Conservation (phyloP, 1,139 yeast genomes). For the Kodamaea arcana region DNA sequence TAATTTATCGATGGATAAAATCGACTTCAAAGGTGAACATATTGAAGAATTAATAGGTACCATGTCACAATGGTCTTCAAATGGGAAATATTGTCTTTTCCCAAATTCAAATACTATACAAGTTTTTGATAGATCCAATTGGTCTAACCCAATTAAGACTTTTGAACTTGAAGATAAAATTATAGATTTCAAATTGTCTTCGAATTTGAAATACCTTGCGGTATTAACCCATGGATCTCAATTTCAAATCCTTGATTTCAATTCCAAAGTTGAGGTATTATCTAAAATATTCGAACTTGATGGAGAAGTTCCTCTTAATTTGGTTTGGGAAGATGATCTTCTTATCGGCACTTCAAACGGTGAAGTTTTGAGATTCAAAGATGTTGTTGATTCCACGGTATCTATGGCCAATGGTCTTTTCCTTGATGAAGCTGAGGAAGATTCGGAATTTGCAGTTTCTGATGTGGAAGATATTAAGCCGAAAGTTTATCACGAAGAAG, state of each 20-base stretch:
- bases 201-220: slow-evolving; percentile 57
- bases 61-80: slow-evolving; percentile 32
- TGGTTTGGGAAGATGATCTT: slow-evolving; percentile 25
- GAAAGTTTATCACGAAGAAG: slow-evolving; percentile 21
- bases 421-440: slow-evolving; percentile 28
- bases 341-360: slow-evolving; percentile 57
- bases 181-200: slow-evolving; percentile 55
- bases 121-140: slow-evolving; percentile 34
- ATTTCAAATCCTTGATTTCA: slow-evolving; percentile 55
- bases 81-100: slow-evolving; percentile 60
- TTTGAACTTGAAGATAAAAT: slow-evolving; percentile 18
- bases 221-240: slow-evolving; percentile 45
- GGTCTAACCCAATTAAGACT: slow-evolving; percentile 13
- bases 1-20: slow-evolving; percentile 32
- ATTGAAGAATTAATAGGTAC: slow-evolving; percentile 36
- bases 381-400: slow-evolving; percentile 20
- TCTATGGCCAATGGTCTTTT: slow-evolving; percentile 14
- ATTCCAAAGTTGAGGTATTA: slow-evolving; percentile 20
- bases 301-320: slow-evolving; percentile 15
- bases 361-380: slow-evolving; percentile 36
- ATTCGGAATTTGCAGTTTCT: slow-evolving; percentile 18
- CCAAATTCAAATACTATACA: slow-evolving; percentile 33
- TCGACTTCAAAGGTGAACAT: slow-evolving; percentile 36
- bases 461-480: slow-evolving; percentile 13
- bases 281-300: slow-evolving; percentile 9